A percentile compares a stretch with the other conserved stretches of the same genome.
Conservation (phyloP, 345 rosid genomes). For the Psidium friedrichsthalianum region DNA sequence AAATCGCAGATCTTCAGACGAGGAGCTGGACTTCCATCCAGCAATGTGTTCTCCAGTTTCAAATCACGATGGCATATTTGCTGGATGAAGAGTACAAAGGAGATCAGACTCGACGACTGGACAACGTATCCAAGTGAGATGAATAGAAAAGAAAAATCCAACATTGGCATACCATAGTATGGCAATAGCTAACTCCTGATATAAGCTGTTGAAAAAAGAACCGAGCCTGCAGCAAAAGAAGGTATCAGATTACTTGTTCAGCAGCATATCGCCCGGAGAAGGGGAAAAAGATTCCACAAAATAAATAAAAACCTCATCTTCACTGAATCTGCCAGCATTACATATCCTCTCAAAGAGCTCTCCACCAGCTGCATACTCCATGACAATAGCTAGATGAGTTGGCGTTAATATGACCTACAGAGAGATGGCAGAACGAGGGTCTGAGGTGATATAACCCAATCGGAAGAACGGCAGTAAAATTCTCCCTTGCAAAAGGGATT, state of each 20-base stretch:
- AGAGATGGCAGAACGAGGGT: not conserved
- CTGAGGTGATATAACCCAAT: not conserved
- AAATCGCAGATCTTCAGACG: conserved; percentile 95
- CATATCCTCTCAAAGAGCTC: conserved; percentile 80
- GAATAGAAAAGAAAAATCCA: not conserved
- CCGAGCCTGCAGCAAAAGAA: conserved; percentile 41
- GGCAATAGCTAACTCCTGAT: conserved; percentile 72
- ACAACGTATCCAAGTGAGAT: not conserved
- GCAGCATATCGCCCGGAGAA: not conserved
- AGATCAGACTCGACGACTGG: not conserved
- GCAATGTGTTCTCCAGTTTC: conserved; percentile 85
- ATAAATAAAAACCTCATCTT: conserved; percentile 47
- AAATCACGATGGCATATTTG: conserved; percentile 97
- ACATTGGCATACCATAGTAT: conserved; percentile 42
- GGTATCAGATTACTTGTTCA: not conserved
- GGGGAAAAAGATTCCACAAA: not conserved
- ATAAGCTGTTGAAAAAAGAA: conserved; percentile 80
- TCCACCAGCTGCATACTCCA: conserved; percentile 88
- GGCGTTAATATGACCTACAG: conserved; percentile 65
- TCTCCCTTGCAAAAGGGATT: not conserved
- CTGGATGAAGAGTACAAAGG: conserved; percentile 14
- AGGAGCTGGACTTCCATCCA: conserved; percentile 97
- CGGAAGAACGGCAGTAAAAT: not conserved
- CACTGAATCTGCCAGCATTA: conserved; percentile 72
- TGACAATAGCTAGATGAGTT: conserved; percentile 73